These are phyloP conservation scores for Otatea glauca DNA, from an alignment of 176 grass and related monocot genomes.

Conservation along the genomic window DNA sequence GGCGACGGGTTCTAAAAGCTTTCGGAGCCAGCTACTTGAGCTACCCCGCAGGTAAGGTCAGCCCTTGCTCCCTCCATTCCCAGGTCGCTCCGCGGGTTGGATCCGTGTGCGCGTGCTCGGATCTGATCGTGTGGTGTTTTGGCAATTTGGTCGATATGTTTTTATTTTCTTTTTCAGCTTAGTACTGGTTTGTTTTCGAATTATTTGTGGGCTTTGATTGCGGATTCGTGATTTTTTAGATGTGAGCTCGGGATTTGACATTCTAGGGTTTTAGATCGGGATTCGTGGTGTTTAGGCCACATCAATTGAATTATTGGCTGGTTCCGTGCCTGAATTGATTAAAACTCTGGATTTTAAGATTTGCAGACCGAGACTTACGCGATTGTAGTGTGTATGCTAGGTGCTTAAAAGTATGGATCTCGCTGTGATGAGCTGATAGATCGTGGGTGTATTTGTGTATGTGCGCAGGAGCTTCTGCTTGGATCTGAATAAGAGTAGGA, in stretches of 20 bases:
- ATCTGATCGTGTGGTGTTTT: conserved; percentile 7
- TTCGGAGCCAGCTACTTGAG: neutral
- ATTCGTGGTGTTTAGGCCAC: neutral
- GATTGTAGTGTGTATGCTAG: neutral
- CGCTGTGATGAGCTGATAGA: conserved; percentile 13
- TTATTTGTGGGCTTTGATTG: neutral
- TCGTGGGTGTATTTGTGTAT: conserved; percentile 29
- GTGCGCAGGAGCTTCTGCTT: conserved; percentile 33
- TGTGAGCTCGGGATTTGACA: neutral
- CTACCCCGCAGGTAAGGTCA: conserved; percentile 38
- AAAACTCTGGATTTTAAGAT: neutral
- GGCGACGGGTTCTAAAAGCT: neutral
- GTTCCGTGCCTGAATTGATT: neutral
- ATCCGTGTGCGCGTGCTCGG: neutral
- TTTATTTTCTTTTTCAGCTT: neutral
- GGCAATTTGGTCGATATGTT: neutral
- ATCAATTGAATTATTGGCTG: neutral
- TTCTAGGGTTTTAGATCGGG: conserved; percentile 48
- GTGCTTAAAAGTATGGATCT: neutral
- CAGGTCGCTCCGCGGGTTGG: neutral
- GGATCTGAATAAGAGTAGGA: conserved; percentile 19
- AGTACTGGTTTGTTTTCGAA: neutral
- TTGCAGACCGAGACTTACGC: neutral
- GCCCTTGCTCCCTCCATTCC: neutral
- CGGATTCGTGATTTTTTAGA: neutral